Conservation (phyloP, 176 grass and related monocot genomes). For the Juncus inflexus region DNA sequence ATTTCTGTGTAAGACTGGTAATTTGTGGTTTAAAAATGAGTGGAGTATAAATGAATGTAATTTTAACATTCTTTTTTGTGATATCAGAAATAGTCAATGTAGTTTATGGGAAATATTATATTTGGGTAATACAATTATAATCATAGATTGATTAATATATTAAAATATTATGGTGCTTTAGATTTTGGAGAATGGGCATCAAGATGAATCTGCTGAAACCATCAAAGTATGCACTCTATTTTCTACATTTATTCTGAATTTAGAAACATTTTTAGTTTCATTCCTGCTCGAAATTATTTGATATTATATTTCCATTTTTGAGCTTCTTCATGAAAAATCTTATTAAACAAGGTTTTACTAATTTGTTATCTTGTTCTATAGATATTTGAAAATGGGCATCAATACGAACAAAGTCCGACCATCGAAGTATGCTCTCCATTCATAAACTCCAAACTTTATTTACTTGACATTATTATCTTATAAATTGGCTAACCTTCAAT, state of each 20-base stretch:
- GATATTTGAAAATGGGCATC: conserved; percentile 25
- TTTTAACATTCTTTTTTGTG: too few species aligned
- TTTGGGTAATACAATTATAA: conserved; percentile 11
- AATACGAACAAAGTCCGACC: not conserved
- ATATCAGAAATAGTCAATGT: conserved; percentile 1
- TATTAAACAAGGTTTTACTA: not conserved
- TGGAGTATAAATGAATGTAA: too few species aligned
- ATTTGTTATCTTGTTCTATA: conserved; percentile 3
- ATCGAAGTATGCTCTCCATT: not conserved
- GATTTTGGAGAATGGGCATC: conserved; percentile 43
- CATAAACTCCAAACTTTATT: not conserved
- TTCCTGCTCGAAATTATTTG: not conserved
- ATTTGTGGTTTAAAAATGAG: too few species aligned
- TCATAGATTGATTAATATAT: conserved; percentile 19
- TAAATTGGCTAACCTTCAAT: too few species aligned
- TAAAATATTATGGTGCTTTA: conserved; percentile 33
- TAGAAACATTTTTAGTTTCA: not conserved
- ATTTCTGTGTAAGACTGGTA: too few species aligned
- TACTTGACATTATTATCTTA: not conserved
- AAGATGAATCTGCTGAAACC: conserved; percentile 15
- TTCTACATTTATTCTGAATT: not conserved
- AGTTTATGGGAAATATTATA: not conserved
- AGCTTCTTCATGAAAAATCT: too few species aligned
- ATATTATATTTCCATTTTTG: not conserved
- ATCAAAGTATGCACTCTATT: conserved; percentile 5